Percentiles rank a stretch among this genome's conserved stretches.
Evolutionary conservation across 768 basidiomycete species (phyloP).

Genomic region (Calocybe gangraenosa): DNA sequence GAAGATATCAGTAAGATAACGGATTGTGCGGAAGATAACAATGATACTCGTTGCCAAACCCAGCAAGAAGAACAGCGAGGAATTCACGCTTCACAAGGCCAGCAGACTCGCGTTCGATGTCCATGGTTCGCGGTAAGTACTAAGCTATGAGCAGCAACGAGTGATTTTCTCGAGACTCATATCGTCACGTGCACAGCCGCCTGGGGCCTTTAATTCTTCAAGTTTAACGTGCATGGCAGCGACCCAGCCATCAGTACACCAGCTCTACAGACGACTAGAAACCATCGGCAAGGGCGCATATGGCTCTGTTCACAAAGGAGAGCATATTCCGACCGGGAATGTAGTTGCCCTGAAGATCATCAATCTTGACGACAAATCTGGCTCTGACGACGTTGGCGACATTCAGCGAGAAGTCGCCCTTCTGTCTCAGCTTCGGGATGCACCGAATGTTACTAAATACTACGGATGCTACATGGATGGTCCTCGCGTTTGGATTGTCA

Average conservation of each 20-base stretch:
- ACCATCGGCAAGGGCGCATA: slow-evolving; percentile 95
- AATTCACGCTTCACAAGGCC: slow-evolving; percentile 70
- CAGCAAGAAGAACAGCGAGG: slow-evolving; percentile 82
- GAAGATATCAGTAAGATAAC: slow-evolving; percentile 14
- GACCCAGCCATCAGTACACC: slow-evolving; percentile 63
- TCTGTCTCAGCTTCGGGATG: slow-evolving; percentile 83
- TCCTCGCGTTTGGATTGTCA: slow-evolving; percentile 96
- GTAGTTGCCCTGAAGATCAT: slow-evolving; percentile 98
- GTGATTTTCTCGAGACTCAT: too few species aligned
- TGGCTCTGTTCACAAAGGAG: slow-evolving; percentile 91
- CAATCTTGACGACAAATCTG: slow-evolving; percentile 81
- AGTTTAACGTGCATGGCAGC: slow-evolving; percentile 21
- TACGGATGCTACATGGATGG: slow-evolving; percentile 96
- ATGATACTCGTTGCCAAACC: slow-evolving; percentile 83
- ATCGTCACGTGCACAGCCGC: slow-evolving; percentile 9
- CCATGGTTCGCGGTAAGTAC: slow-evolving; percentile 43
- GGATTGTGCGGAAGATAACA: slow-evolving; percentile 1
- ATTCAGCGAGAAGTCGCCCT: slow-evolving; percentile 96
- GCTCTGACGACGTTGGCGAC: slow-evolving; percentile 92
- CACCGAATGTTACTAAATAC: slow-evolving; percentile 90
- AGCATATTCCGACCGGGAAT: slow-evolving; percentile 79
- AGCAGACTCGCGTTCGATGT: slow-evolving; percentile 53
- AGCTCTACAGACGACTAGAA: slow-evolving; percentile 82
- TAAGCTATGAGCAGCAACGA: neutral
- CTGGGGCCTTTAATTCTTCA: too few species aligned